Percentiles rank a stretch among this genome's conserved stretches.
phyloP scores from a whole-genome alignment of 805 yeast species.

The Saccharomycopsis vini region DNA sequence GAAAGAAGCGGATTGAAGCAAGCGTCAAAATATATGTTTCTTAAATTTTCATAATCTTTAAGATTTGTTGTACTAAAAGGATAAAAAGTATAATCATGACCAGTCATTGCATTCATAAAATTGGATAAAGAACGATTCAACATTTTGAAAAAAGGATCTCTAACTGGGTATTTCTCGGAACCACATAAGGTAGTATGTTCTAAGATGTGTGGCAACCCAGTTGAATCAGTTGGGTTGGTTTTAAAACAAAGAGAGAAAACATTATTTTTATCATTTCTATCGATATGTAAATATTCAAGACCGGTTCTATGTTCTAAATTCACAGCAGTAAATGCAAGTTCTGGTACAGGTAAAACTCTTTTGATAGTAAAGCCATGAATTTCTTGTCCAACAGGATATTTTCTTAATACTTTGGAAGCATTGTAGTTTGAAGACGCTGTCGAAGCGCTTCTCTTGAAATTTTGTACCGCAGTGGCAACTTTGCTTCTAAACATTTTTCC shows the following conservation, averaged over 20 bases:
- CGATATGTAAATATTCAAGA: conserved; percentile 77
- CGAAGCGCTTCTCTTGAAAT: background rate
- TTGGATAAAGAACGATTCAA: conserved; percentile 86
- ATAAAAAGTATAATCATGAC: conserved; percentile 89
- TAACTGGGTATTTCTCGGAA: conserved; percentile 79
- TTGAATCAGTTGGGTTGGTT: conserved; percentile 89
- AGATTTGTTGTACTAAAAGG: conserved; percentile 93
- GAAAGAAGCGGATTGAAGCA: conserved; percentile 75
- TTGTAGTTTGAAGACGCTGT: conserved; percentile 19
- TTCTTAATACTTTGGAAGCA: conserved; percentile 30
- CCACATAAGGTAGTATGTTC: conserved; percentile 98
- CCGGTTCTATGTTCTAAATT: conserved; percentile 66
- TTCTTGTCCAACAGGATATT: conserved; percentile 56
- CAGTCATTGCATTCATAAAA: conserved; percentile 99
- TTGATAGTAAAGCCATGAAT: conserved; percentile 61
- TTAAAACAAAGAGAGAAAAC: conserved; percentile 86
- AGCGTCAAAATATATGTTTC: conserved; percentile 82
- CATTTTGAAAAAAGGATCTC: conserved; percentile 98
- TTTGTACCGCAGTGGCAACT: too few relatives aligned
- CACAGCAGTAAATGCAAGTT: conserved; percentile 72
- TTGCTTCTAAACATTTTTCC: too few relatives aligned
- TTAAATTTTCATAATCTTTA: conserved; percentile 71
- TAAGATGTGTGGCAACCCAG: conserved; percentile 92
- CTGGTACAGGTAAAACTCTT: conserved; percentile 65
- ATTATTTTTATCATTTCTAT: conserved; percentile 72